Conservation (phyloP, 108 stramenopile species). For the Cyclostephanos tholiformis region DNA sequence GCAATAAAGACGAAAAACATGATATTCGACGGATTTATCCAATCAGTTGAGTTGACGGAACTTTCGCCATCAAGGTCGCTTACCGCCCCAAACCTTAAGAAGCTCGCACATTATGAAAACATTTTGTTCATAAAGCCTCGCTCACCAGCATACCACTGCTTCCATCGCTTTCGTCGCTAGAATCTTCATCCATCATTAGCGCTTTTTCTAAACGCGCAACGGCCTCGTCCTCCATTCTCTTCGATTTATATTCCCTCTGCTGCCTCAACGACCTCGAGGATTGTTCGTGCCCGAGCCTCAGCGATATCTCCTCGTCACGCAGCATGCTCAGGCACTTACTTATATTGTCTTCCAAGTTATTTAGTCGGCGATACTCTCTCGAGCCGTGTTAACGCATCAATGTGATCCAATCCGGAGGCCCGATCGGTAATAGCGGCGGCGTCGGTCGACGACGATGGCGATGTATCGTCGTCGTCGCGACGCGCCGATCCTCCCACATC, state of each 20-base stretch:
- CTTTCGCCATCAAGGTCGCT: too few species aligned
- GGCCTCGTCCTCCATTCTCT: constrained; percentile 1
- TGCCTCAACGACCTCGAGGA: constrained; percentile 20
- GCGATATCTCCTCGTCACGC: not conserved
- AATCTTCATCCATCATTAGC: not conserved
- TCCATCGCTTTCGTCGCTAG: not conserved
- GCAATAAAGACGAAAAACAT: too few species aligned
- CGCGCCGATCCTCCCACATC: not conserved
- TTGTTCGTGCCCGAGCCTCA: constrained; percentile 17
- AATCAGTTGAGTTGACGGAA: too few species aligned
- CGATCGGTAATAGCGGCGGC: not conserved
- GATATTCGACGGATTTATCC: too few species aligned
- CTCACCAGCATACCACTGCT: not conserved
- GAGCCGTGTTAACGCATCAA: constrained; percentile 1
- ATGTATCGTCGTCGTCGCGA: not conserved
- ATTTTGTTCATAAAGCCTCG: not conserved
- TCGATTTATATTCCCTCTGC: not conserved
- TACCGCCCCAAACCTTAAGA: too few species aligned
- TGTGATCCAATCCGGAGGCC: constrained; percentile 9
- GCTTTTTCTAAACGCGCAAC: not conserved
- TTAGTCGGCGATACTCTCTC: constrained; percentile 7
- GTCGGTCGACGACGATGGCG: not conserved
- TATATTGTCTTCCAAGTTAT: not conserved
- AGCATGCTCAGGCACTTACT: not conserved
- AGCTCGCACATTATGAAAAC: too few species aligned